Conservation (phyloP, 1,284 basidiomycete genomes). For the Somion occarium region DNA sequence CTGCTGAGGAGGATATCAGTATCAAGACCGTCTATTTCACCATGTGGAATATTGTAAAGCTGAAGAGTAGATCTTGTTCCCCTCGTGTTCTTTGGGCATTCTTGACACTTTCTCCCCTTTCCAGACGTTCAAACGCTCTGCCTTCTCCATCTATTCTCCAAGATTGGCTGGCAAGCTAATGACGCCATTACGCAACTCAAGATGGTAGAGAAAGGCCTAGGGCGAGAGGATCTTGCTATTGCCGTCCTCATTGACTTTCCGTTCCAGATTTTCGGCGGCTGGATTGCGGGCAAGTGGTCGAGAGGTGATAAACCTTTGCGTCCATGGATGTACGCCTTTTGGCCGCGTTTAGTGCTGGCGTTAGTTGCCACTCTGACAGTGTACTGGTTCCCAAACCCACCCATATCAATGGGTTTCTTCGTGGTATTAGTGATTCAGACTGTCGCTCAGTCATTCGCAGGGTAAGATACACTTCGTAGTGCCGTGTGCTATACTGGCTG, state of each 20-base stretch:
- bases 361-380: constrained; percentile 79
- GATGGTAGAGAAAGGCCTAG: constrained; percentile 94
- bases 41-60: constrained; percentile 91
- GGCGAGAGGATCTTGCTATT: constrained; percentile 92
- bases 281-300: constrained; percentile 94
- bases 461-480: constrained; percentile 43
- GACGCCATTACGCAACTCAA: constrained; percentile 93
- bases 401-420: constrained; percentile 79
- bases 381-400: constrained; percentile 77
- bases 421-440: constrained; percentile 76
- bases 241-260: constrained; percentile 97
- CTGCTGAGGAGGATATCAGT: constrained; percentile 80
- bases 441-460: constrained; percentile 80
- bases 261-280: constrained; percentile 94
- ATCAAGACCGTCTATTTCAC: constrained; percentile 88
- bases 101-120: neutral
- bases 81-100: neutral
- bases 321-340: constrained; percentile 91
- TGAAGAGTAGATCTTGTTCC: constrained; percentile 67
- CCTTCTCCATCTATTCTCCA: constrained; percentile 86
- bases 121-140: constrained; percentile 91
- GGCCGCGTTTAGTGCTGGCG: constrained; percentile 78
- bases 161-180: constrained; percentile 95
- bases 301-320: constrained; percentile 69
- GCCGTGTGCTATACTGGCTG: neutral